phyloP scores from a whole-genome alignment of 148 eudicot species.

The Vaccinium macrocarpon region DNA sequence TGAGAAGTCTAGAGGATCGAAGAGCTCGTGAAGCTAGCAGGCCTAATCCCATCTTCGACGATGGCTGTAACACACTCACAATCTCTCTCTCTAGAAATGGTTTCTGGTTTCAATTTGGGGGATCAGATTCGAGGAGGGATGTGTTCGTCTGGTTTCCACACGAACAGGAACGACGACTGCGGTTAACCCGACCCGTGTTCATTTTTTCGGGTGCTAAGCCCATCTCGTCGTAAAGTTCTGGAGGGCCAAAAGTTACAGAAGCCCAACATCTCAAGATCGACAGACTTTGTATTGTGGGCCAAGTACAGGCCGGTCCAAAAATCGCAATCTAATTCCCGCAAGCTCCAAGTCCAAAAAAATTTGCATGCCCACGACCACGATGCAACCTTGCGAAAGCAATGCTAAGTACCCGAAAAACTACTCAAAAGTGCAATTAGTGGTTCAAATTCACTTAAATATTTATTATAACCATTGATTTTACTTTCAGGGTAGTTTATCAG shows the following conservation, averaged over 20 bases:
- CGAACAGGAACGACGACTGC: neutral
- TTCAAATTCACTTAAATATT: no score
- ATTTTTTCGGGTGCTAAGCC: neutral
- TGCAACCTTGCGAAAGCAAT: no score
- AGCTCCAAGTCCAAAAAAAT: no score
- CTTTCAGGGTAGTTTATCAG: no score
- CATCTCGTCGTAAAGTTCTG: neutral
- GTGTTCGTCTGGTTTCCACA: slow-evolving; percentile 4
- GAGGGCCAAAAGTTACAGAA: neutral
- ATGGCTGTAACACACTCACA: neutral
- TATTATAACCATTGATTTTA: no score
- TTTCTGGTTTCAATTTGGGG: neutral
- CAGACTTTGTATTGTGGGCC: no score
- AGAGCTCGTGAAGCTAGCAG: slow-evolving; percentile 41
- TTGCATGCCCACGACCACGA: no score
- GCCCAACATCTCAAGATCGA: neutral
- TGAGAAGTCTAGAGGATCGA: slow-evolving; percentile 27
- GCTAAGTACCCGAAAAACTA: no score
- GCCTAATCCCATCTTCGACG: slow-evolving; percentile 28
- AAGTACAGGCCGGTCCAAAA: no score
- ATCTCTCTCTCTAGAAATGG: neutral
- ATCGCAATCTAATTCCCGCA: no score
- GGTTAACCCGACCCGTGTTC: neutral
- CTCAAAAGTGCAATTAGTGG: no score
- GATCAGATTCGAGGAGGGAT: neutral